Evolutionary conservation across 106 monocot species (phyloP), one percentile per base, ranked within the genome.

Genomic region (Vanilla planifolia): DNA sequence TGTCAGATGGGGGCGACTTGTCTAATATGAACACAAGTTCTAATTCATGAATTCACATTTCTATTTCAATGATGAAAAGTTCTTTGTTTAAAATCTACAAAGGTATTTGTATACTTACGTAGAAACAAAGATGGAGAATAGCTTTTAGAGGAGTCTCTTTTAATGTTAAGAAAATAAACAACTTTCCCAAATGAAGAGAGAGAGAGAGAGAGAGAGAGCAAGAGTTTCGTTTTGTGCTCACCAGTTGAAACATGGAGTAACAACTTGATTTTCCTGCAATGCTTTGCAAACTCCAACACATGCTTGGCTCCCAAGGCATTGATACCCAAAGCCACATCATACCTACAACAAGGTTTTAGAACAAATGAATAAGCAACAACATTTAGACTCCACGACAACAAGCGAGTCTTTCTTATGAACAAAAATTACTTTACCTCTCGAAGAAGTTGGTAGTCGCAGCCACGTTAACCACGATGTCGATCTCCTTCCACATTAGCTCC

Each of bases 401-500:
- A 17, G 23, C 50, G 15, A 13, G 16, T 51, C 48, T 16, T 22
- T 35, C 14, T 0, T 44, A 45, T 16, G 17, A 28, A 41, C 51
- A 16, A 16, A 21, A 30, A 27, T 53, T 33, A 22, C 17, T 56
- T 44, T 35, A 89, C 89, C 89, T 89, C 63, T 81, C 89, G 25
- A 79, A 64, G 34, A 89, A 89, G 67, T 67, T 85, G 11, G 89
- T 89, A 45, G 85, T 89, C 6, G 89, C 89, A 47, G 89, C 89
- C 26, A 64, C 78, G 39, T 89, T 89, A 34, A 89, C 50, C 24
- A 89, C 65, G 32, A 85, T 51, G 62, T 89, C 50, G 2, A 85
- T 42, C 27, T 89, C 70, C 46, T 75, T 52, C 43, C 39, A 64
- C 41, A 89, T 29, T 8, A 20, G 14, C 30, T 69, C 76, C 33